A percentile compares a stretch with the other conserved stretches of the same genome.
These are phyloP conservation scores for Rickenella mellea DNA, from an alignment of 768 basidiomycete genomes.

Conservation along the genomic window DNA sequence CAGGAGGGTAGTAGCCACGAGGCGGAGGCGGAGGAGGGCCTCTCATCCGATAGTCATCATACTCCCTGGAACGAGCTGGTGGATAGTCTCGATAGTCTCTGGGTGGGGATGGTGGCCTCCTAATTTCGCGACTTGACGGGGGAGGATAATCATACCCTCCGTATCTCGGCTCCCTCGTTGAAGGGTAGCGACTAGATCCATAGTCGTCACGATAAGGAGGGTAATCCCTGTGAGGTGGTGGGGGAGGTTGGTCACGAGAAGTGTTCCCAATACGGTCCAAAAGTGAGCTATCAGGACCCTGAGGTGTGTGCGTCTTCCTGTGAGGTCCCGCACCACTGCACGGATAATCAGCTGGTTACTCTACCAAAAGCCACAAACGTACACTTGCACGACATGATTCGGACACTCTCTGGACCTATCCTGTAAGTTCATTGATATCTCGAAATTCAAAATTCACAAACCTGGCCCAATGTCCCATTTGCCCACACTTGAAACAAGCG, in stretches of 20 bases:
- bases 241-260: slow-evolving; percentile 39
- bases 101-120: slow-evolving; percentile 51
- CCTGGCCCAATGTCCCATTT: slow-evolving; percentile 87
- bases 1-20: slow-evolving; percentile 29
- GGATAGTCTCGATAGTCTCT: slow-evolving; percentile 63
- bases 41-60: slow-evolving; percentile 59
- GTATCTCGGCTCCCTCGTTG: slow-evolving; percentile 46
- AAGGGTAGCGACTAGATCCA: slow-evolving; percentile 31
- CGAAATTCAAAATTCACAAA: slow-evolving; percentile 21
- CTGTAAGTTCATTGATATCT: no score
- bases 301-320: slow-evolving; percentile 25
- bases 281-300: slow-evolving; percentile 34
- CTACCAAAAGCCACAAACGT: background rate
- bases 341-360: slow-evolving; percentile 3
- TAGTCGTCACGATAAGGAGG: slow-evolving; percentile 48
- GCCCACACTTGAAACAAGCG: slow-evolving; percentile 82
- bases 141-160: slow-evolving; percentile 43
- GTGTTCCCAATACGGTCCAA: slow-evolving; percentile 50
- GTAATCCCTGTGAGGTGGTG: slow-evolving; percentile 30
- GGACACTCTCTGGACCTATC: slow-evolving; percentile 73
- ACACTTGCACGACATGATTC: slow-evolving; percentile 31
- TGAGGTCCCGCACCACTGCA: slow-evolving; percentile 21
- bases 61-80: slow-evolving; percentile 42
- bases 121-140: slow-evolving; percentile 45
- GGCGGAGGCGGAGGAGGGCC: slow-evolving; percentile 39